phyloP scores from a whole-genome alignment of 768 basidiomycete species.

The Dentipellis sp. region DNA sequence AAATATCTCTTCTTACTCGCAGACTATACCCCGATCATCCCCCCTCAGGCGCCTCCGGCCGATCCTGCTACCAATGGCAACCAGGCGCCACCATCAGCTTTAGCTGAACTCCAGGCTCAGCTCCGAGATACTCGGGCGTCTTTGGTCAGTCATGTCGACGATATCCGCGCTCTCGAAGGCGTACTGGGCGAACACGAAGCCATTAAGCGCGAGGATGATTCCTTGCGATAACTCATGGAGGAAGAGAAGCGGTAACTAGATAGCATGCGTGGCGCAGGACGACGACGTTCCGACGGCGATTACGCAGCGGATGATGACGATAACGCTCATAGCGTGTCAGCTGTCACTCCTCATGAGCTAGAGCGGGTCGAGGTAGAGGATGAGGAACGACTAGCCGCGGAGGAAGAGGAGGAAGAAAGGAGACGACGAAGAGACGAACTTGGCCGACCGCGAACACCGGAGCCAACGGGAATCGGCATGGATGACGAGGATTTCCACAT shows the following conservation, averaged over 20 bases:
- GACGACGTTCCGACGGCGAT: constrained; percentile 9
- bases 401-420: constrained; percentile 41
- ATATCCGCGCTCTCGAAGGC: constrained; percentile 73
- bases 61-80: constrained; percentile 15
- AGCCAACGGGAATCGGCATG: constrained; percentile 57
- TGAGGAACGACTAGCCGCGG: constrained; percentile 40
- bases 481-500: constrained; percentile 26
- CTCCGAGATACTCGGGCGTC: constrained; percentile 77
- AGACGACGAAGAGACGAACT: constrained; percentile 39
- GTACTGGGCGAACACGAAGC: constrained; percentile 78
- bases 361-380: constrained; percentile 72
- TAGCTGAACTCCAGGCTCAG: constrained; percentile 70
- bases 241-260: constrained; percentile 46
- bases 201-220: constrained; percentile 68
- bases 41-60: constrained; percentile 19
- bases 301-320: constrained; percentile 31
- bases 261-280: constrained; percentile 18
- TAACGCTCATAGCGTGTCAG: constrained; percentile 61
- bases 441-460: constrained; percentile 72
- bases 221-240: constrained; percentile 66
- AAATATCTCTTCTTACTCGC: constrained; percentile 54
- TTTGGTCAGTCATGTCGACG: constrained; percentile 71
- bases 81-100: constrained; percentile 22
- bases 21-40: constrained; percentile 48
- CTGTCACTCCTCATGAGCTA: constrained; percentile 58